Evolutionary conservation across 1,284 basidiomycete species (phyloP).

Genomic region (Bjerkandera adusta): DNA sequence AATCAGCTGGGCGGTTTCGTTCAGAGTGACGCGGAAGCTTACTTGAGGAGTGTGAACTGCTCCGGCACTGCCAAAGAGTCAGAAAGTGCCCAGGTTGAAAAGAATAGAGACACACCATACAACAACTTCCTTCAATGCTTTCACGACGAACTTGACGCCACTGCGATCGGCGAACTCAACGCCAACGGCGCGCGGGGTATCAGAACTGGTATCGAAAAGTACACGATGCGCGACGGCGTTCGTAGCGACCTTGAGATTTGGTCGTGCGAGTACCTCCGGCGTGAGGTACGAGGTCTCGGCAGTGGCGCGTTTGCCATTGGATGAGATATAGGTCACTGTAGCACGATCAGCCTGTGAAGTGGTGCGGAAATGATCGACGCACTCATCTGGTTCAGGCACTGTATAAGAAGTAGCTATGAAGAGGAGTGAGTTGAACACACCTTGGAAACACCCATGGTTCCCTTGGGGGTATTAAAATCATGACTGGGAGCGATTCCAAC

Average conservation of each 20-base stretch:
- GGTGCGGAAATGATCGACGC: neutral
- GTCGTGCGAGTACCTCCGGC: slow-evolving; percentile 52
- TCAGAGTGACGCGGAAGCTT: no score
- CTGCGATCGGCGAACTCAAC: slow-evolving; percentile 51
- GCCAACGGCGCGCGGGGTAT: slow-evolving; percentile 49
- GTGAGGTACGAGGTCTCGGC: slow-evolving; percentile 67
- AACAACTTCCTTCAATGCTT: slow-evolving; percentile 57
- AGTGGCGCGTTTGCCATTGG: slow-evolving; percentile 49
- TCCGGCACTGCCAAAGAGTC: slow-evolving; percentile 47
- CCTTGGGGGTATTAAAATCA: slow-evolving; percentile 50
- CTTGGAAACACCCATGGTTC: slow-evolving; percentile 50
- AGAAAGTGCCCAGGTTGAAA: neutral
- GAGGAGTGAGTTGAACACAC: slow-evolving; percentile 32
- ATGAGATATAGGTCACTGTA: slow-evolving; percentile 64
- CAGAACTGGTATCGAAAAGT: slow-evolving; percentile 48
- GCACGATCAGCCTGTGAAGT: slow-evolving; percentile 3
- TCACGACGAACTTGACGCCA: slow-evolving; percentile 39
- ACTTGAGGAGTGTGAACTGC: slow-evolving; percentile 64
- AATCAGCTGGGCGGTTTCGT: no score
- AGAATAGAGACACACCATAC: slow-evolving; percentile 45
- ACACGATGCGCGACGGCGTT: slow-evolving; percentile 53
- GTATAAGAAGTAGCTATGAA: neutral
- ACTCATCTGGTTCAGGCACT: neutral
- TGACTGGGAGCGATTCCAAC: slow-evolving; percentile 46
- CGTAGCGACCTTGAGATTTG: slow-evolving; percentile 59